Evolutionary conservation across 352 stramenopile genomes (phyloP), one percentile per base, ranked within the genome.

Genomic region (Phytophthora boehmeriae): DNA sequence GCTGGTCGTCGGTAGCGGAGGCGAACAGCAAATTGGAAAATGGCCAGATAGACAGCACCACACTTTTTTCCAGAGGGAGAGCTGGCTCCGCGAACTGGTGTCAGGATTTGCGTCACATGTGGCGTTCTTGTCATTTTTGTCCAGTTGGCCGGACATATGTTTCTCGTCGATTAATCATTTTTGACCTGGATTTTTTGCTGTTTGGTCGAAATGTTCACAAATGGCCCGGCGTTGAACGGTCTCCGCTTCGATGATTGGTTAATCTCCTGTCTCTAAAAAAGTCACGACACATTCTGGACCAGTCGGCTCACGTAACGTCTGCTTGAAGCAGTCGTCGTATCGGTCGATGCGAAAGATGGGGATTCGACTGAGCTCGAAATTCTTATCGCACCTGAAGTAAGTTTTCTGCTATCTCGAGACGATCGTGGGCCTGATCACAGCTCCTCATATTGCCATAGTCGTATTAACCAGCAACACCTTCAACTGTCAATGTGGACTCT

Each of bases 1-100:
- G 57, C 61, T 64, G 55, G 44, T 67, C 52, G 59, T 47, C 23
- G 34, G 16, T 34, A 17, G 38, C 8, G 38, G 14, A 22, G 19
- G 28, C 61, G 61, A 69, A 49, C 50, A 66, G 56, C 56, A 62
- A 71, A 71, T 62, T 66, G 57, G 49, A 61, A 44, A 71, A 66
- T 71, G 63, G 14, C 3, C 34, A 39, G 14, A 30, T 6, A 30
- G 25, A 30, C 25, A 30, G 35, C 11, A 42, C 35, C 35, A 42
- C 35, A 42, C 4, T 19, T 19, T 9, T 11, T 9, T 42, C 10
- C 13, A 44, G 38, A 6, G 10, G 38, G 38, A 44, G 16, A 44
- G 38, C 25, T 30, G 25, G 25, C 38, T 44, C 38, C 6, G 38
- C 2, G 38, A 16, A 44, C 38, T 44, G 38, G 13, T 44, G 38